phyloP scores from a whole-genome alignment of 176 grass and related monocot species.

The Triticum dicoccoides region DNA sequence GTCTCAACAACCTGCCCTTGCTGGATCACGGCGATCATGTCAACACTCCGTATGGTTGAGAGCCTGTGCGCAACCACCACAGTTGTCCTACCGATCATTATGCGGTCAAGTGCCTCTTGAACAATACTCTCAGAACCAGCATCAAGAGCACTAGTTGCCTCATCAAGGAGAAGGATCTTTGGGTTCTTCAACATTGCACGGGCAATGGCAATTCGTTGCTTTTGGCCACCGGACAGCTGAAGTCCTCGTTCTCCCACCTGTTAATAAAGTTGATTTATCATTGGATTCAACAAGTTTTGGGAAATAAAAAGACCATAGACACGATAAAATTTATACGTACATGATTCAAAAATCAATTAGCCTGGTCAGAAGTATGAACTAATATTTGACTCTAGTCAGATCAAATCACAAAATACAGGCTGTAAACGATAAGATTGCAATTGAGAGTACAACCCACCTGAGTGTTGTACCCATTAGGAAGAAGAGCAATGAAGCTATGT shows the following conservation, averaged over 20 bases:
- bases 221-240: slow-evolving; percentile 82
- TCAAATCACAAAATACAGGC: background rate
- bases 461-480: slow-evolving; percentile 83
- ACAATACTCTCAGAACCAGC: slow-evolving; percentile 74
- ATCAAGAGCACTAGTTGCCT: slow-evolving; percentile 80
- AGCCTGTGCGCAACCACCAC: slow-evolving; percentile 70
- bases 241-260: slow-evolving; percentile 73
- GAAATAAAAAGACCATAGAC: background rate
- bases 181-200: slow-evolving; percentile 86
- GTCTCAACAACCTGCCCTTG: slow-evolving; percentile 80
- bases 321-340: background rate
- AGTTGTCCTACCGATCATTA: slow-evolving; percentile 68
- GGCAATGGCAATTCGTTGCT: slow-evolving; percentile 81
- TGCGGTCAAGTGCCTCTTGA: slow-evolving; percentile 74
- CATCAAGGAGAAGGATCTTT: slow-evolving; percentile 71
- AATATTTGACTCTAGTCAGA: background rate
- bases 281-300: background rate
- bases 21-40: slow-evolving; percentile 77
- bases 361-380: background rate
- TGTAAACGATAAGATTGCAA: background rate
- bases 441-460: slow-evolving; percentile 41
- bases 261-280: background rate
- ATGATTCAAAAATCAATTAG: background rate
- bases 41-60: slow-evolving; percentile 66
- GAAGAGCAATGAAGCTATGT: slow-evolving; percentile 82